These are phyloP conservation scores for Aspergillus mulundensis DNA, from an alignment of 495 filamentous ascomycete genomes.

Conservation along the genomic window DNA sequence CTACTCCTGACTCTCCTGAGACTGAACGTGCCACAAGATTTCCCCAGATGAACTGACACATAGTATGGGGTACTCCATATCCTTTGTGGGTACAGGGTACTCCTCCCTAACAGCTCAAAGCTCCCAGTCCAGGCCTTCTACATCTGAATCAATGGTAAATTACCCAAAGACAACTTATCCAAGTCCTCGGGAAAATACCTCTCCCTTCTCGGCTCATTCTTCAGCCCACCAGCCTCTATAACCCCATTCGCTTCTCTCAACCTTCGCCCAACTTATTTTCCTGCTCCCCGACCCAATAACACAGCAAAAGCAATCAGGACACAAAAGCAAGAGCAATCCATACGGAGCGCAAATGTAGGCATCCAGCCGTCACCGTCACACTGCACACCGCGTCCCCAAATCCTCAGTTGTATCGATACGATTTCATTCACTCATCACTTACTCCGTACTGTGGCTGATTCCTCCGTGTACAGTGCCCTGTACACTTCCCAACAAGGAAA, in stretches of 20 bases:
- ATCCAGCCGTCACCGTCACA: neutral
- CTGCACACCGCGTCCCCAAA: neutral
- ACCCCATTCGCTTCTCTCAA: neutral
- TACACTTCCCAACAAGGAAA: constrained; percentile 7
- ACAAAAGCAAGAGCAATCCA: neutral
- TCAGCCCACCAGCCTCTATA: neutral
- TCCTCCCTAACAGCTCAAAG: no score
- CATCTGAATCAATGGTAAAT: no score
- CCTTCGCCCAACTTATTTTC: neutral
- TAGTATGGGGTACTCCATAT: neutral
- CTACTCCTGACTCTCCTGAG: no score
- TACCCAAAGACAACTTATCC: neutral
- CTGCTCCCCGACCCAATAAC: neutral
- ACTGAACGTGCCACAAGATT: neutral
- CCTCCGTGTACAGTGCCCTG: neutral
- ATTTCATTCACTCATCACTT: neutral
- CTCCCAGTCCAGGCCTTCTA: no score
- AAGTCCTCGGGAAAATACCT: neutral
- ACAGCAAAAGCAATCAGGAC: neutral
- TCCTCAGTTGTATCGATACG: neutral
- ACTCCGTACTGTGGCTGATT: neutral
- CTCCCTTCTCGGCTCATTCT: neutral
- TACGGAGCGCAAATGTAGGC: neutral
- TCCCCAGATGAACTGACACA: neutral
- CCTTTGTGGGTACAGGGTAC: no score